Conservation (phyloP, 2,329 filamentous ascomycete species). For the Nemania abortiva region DNA sequence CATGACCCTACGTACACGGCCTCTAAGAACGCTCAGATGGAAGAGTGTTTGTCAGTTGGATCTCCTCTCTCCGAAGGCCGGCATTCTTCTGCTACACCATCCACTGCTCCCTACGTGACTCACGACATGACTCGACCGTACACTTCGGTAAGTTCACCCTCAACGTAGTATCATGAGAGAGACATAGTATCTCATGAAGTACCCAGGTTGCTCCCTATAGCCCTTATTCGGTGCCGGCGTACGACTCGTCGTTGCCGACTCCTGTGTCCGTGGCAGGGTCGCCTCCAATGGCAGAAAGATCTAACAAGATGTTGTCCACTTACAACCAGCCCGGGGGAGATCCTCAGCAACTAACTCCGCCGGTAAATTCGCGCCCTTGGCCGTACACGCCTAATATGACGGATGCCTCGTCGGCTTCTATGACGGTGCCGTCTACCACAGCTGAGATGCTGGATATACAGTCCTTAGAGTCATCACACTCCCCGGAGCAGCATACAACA, state of each 20-base stretch:
- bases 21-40: slow-evolving; percentile 42
- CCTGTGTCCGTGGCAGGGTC: slow-evolving; percentile 64
- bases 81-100: slow-evolving; percentile 41
- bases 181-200: slow-evolving; percentile 18
- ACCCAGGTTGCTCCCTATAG: slow-evolving; percentile 50
- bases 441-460: slow-evolving; percentile 57
- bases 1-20: slow-evolving; percentile 46
- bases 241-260: slow-evolving; percentile 62
- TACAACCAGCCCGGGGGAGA: slow-evolving; percentile 56
- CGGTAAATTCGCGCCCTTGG: slow-evolving; percentile 62
- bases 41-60: slow-evolving; percentile 41
- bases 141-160: slow-evolving; percentile 46
- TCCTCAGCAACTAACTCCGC: slow-evolving; percentile 62
- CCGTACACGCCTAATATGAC: slow-evolving; percentile 58
- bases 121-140: slow-evolving; percentile 48
- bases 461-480: slow-evolving; percentile 53
- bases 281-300: slow-evolving; percentile 60
- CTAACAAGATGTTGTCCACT: slow-evolving; percentile 55
- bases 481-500: slow-evolving; percentile 49
- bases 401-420: slow-evolving; percentile 54
- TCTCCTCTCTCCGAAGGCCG: slow-evolving; percentile 32
- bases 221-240: slow-evolving; percentile 53
- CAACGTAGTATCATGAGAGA: slow-evolving; percentile 13
- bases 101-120: slow-evolving; percentile 44
- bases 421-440: slow-evolving; percentile 56